Percentiles rank a stretch among this genome's conserved stretches.
Conservation (phyloP, 1,139 yeast species). For the Hyphopichia wangnamkhiaoensis region DNA sequence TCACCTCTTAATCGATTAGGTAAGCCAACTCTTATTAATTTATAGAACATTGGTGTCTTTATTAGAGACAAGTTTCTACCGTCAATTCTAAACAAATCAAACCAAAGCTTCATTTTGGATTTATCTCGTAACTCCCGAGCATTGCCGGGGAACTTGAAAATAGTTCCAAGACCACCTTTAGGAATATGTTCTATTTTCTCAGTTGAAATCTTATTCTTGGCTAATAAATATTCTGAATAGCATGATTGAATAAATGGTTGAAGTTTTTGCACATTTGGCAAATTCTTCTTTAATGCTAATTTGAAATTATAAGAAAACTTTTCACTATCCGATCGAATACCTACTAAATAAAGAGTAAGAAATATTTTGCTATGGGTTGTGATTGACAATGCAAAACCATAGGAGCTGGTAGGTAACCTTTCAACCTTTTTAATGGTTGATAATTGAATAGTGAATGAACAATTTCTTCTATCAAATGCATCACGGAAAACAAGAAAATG, state of each 20-base stretch:
- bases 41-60: slow-evolving; percentile 75
- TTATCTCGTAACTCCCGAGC: slow-evolving; percentile 76
- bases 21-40: slow-evolving; percentile 82
- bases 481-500: slow-evolving; percentile 77
- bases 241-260: slow-evolving; percentile 70
- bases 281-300: slow-evolving; percentile 60
- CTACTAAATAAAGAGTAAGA: slow-evolving; percentile 71
- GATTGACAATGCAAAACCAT: slow-evolving; percentile 77
- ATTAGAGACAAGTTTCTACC: slow-evolving; percentile 83
- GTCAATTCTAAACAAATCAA: slow-evolving; percentile 77
- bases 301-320: slow-evolving; percentile 72
- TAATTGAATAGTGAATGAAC: slow-evolving; percentile 71
- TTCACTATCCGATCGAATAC: slow-evolving; percentile 78
- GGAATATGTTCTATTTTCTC: slow-evolving; percentile 60
- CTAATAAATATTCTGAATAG: slow-evolving; percentile 81
- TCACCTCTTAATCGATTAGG: slow-evolving; percentile 95
- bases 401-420: slow-evolving; percentile 72
- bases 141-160: slow-evolving; percentile 88
- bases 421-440: slow-evolving; percentile 85
- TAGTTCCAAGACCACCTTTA: slow-evolving; percentile 80
- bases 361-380: slow-evolving; percentile 67
- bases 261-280: slow-evolving; percentile 60
- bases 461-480: slow-evolving; percentile 65
- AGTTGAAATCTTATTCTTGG: slow-evolving; percentile 53
- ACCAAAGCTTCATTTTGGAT: slow-evolving; percentile 89